Base-by-base conservation (phyloP, 257 asterid genomes). In the Penstemon davidsonii region DNA sequence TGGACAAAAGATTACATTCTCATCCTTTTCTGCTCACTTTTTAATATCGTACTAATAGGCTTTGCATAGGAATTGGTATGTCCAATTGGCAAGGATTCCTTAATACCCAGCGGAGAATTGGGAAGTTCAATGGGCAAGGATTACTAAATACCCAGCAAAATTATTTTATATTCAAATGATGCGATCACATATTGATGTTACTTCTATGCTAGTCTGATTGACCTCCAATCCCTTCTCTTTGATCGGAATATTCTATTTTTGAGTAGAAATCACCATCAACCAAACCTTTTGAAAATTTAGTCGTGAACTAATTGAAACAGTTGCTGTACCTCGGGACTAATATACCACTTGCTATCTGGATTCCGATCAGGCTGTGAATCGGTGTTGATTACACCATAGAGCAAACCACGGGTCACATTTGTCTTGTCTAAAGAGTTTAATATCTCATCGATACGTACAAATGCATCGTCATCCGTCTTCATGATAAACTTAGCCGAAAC, bases 401-500 rank as follows among this genome's bases (percentile, higher is more conserved):
- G 93, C 89, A 94, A 73, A 60, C 98, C 98, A 44, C 50, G 85
- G 62, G 79, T 81, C 55, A 9, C 76, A 15, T 86, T 83, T 65
- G 78, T 68, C 68, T 88, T 74, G 69, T 71, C 60, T 73, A 94
- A 66, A 45, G 99, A 84, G 62, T 76, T 78, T 85, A 87, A 70
- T 67, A 94, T 80, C 80, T 91, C 99, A 77, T 94, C 98, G 51
- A 94, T 82, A 58, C 99, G 96, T 74, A 94, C 96, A 73, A 94
- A 94, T 72, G 99, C 96, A 64, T 94, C 99, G 43, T 94, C 99
- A 49, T 94, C 99, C 55, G 98, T 94, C 96, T 94, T 94, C 99
- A 94, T 94, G 39, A 91, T 86, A 79, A 65, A 94, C 75, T 86
- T 87, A 3, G 96, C 89, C 0, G 93, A 85, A 75, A 91, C 87